phyloP scores from a whole-genome alignment of 148 eudicot species.

The Silene conica region DNA sequence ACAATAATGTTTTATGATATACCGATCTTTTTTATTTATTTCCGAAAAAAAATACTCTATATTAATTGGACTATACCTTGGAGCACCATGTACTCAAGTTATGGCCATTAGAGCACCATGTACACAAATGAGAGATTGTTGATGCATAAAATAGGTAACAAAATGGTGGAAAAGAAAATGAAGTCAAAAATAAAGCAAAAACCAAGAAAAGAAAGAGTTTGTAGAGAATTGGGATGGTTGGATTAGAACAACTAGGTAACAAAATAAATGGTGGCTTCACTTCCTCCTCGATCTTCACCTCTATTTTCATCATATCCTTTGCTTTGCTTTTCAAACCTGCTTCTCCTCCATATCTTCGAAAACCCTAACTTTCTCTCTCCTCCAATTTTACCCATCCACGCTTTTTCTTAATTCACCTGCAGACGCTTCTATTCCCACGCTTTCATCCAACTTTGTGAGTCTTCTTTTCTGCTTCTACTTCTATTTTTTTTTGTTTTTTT shows the following conservation, averaged over 20 bases:
- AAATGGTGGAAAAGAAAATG: background rate
- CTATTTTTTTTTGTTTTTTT: background rate
- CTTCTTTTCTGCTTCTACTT: background rate
- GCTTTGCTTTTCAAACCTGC: slow-evolving; percentile 2
- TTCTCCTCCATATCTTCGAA: slow-evolving; percentile 11
- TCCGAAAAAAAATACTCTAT: no score
- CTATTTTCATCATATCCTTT: slow-evolving; percentile 6
- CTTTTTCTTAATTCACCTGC: background rate
- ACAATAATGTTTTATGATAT: no score
- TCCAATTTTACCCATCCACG: background rate
- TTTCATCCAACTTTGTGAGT: slow-evolving; percentile 4
- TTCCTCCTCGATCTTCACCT: slow-evolving; percentile 13
- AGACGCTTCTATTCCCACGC: background rate
- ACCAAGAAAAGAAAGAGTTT: background rate
- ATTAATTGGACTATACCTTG: no score
- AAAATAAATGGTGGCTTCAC: slow-evolving; percentile 7
- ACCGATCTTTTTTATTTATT: no score
- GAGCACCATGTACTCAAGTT: no score
- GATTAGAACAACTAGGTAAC: background rate
- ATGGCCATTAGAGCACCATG: no score
- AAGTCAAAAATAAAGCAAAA: background rate
- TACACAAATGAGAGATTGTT: no score
- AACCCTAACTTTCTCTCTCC: slow-evolving; percentile 28
- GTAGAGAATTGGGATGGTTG: background rate
- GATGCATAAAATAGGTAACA: background rate